phyloP scores from a whole-genome alignment of 768 basidiomycete species.

The Auricularia cornea region DNA sequence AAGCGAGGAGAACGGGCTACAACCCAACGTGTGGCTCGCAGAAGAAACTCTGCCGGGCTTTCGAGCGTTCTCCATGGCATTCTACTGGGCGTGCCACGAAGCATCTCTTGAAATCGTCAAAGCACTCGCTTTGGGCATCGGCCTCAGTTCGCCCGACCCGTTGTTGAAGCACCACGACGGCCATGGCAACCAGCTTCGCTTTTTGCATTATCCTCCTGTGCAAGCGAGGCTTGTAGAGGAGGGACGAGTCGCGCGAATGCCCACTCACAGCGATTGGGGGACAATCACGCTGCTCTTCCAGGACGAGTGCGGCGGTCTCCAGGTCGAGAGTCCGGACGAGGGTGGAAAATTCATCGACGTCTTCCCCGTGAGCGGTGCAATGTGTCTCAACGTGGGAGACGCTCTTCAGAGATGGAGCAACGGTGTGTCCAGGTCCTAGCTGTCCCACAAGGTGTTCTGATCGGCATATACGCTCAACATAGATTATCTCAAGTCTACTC shows the following conservation, averaged over 20 bases:
- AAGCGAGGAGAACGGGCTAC: slow-evolving; percentile 32
- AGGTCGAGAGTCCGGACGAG: slow-evolving; percentile 46
- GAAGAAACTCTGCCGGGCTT: slow-evolving; percentile 46
- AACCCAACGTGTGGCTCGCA: slow-evolving; percentile 51
- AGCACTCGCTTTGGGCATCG: slow-evolving; percentile 42
- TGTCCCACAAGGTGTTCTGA: background rate
- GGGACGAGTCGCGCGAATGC: slow-evolving; percentile 35
- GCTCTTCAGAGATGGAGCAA: background rate
- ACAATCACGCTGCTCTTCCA: slow-evolving; percentile 53
- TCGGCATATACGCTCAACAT: background rate
- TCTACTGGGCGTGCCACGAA: slow-evolving; percentile 31
- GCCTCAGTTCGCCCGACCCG: slow-evolving; percentile 33
- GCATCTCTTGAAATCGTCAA: slow-evolving; percentile 37
- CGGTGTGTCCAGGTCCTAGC: background rate
- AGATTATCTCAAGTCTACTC: background rate
- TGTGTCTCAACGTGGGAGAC: background rate
- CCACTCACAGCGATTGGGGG: slow-evolving; percentile 41
- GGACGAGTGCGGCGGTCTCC: slow-evolving; percentile 52
- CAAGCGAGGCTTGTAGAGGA: slow-evolving; percentile 24
- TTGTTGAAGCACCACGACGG: slow-evolving; percentile 35
- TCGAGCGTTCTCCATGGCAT: slow-evolving; percentile 19
- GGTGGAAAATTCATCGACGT: slow-evolving; percentile 29
- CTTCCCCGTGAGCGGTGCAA: slow-evolving; percentile 4
- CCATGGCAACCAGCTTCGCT: slow-evolving; percentile 45
- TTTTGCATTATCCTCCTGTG: slow-evolving; percentile 50